Conservation (phyloP, 2,329 filamentous ascomycete genomes). For the Penicillium sp. region DNA sequence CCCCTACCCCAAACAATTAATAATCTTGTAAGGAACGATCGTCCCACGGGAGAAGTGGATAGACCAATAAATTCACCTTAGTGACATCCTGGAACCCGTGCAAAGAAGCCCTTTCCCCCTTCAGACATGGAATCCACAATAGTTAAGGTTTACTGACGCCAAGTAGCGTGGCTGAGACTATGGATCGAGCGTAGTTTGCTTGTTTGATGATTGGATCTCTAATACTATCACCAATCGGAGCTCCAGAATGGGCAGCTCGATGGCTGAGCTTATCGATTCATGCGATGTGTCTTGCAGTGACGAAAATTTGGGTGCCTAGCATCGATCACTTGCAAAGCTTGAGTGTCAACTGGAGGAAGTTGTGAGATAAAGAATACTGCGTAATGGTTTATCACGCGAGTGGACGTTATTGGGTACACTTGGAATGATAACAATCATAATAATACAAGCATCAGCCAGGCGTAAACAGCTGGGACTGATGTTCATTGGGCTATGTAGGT, state of each 20-base stretch:
- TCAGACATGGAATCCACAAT: not conserved
- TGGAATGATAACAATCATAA: no score
- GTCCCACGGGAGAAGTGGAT: not conserved
- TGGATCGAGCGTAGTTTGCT: not conserved
- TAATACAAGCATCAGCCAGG: no score
- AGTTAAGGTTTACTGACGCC: slow-evolving; percentile 1
- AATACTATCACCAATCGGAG: not conserved
- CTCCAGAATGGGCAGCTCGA: not conserved
- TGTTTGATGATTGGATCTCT: not conserved
- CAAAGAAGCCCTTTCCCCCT: not conserved
- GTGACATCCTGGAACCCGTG: not conserved
- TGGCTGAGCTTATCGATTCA: not conserved
- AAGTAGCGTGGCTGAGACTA: slow-evolving; percentile 1
- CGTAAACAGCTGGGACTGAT: no score
- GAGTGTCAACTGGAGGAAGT: not conserved
- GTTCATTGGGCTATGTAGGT: no score
- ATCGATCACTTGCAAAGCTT: not conserved
- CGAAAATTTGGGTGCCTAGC: not conserved
- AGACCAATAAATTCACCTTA: not conserved
- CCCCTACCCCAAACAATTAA: not conserved
- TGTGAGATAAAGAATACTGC: no score
- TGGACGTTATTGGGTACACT: no score
- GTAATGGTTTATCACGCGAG: not conserved
- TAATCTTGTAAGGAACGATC: not conserved
- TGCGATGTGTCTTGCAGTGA: not conserved